Evolutionary conservation across 352 stramenopile species (phyloP), one percentile per base, ranked within the genome.

Genomic region (Pythium sukuiense): DNA sequence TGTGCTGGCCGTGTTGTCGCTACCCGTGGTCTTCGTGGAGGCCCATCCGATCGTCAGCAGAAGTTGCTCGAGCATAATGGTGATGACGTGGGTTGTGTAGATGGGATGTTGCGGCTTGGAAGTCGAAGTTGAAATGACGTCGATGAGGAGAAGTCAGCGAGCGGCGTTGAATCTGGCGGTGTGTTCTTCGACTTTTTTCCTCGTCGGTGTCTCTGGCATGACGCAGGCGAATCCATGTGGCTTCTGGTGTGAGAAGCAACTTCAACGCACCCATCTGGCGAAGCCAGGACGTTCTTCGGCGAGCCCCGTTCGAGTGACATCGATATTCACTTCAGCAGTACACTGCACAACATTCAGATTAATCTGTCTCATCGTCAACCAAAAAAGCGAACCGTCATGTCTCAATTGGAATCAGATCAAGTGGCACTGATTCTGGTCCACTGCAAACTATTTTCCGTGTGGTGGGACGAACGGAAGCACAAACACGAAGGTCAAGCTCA

Each of bases 31-130:
- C 30, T 43, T 65, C 8, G 29, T 20, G 12, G 41, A 33, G 7
- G 37, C 26, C 59, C 53, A 70, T 13, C 57, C 59, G 58, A 74
- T 56, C 29, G 68, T 62, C 41, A 70, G 56, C 24, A 74, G 33
- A 13, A 74, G 54, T 27, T 46, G 53, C 14, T 63, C 56, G 6
- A 74, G 55, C 68, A 74, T 74, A 3, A 18, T 55, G 32, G 0
- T 35, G 32, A 24, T 24, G 32, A 35, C 5, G 41, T 45, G 14
- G 32, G 6, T n/a, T n/a, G n/a, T 41, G 49, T 59, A 9, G 12
- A 27, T 18, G 20, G 20, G 8, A 32, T 5, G n/a, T 14, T 27
- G 16, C 11, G 45, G 20, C 29, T 5, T n/a, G 6, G 45, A 27
- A n/a, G 45, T 29, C n/a, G 14, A 52, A 52, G 45, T 29, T 6